phyloP scores from a whole-genome alignment of 768 basidiomycete species.

The Tylopilus vinaceipallidus region DNA sequence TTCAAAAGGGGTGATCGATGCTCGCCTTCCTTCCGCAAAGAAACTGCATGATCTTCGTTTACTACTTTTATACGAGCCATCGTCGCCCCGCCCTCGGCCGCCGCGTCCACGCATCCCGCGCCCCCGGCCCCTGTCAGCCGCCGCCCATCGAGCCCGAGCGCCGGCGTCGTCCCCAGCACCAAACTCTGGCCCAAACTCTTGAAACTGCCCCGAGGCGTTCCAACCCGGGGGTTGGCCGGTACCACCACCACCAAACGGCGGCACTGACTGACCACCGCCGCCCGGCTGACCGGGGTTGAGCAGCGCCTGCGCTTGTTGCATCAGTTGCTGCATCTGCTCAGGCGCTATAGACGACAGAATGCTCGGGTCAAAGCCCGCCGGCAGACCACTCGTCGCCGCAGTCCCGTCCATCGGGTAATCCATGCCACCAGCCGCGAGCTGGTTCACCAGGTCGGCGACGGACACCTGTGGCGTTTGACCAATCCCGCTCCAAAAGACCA shows the following conservation, averaged over 20 bases:
- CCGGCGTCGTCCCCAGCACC: conserved; percentile 44
- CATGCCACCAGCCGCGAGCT: conserved; percentile 49
- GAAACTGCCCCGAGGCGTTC: conserved; percentile 41
- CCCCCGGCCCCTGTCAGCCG: conserved; percentile 46
- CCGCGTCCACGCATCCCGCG: conserved; percentile 58
- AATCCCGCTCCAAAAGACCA: conserved; percentile 58
- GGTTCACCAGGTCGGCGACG: conserved; percentile 70
- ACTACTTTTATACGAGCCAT: conserved; percentile 70
- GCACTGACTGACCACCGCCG: conserved; percentile 29
- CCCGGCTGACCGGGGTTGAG: conserved; percentile 30
- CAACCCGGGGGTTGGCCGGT: conserved; percentile 37
- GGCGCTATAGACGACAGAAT: conserved; percentile 43
- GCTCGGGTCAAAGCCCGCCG: conserved; percentile 42
- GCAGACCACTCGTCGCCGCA: conserved; percentile 31
- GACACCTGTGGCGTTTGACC: conserved; percentile 36
- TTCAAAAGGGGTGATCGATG: conserved; percentile 46
- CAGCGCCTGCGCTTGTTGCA: conserved; percentile 42
- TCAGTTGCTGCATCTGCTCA: conserved; percentile 63
- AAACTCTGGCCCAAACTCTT: conserved; percentile 45
- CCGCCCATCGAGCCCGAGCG: conserved; percentile 44
- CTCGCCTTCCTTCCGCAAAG: conserved; percentile 91
- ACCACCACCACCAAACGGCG: conserved; percentile 38
- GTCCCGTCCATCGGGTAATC: conserved; percentile 39
- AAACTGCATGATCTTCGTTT: conserved; percentile 90
- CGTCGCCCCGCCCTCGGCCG: conserved; percentile 53